phyloP scores from a whole-genome alignment of 192 early-diverging fungal genomes.

The Helicostylum pulchrum region DNA sequence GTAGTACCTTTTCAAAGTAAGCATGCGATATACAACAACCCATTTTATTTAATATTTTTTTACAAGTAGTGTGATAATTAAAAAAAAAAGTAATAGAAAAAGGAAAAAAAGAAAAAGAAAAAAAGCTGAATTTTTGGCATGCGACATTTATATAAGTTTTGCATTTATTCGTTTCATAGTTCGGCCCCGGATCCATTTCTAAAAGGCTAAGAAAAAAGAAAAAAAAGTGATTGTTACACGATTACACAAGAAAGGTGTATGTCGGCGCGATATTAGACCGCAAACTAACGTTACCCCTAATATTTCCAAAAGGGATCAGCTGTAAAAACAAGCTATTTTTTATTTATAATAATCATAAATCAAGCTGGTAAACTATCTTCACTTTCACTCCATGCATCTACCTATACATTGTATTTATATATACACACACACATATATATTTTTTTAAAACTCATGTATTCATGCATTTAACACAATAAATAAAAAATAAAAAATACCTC shows the following conservation, averaged over 20 bases:
- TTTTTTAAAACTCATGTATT: too few species aligned
- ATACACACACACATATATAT: too few species aligned
- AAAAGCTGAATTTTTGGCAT: neutral
- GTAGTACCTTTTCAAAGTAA: slow-evolving; percentile 11
- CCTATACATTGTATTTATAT: slow-evolving; percentile 1
- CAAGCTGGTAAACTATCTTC: slow-evolving; percentile 21
- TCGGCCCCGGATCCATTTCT: slow-evolving; percentile 10
- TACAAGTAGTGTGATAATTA: slow-evolving; percentile 3
- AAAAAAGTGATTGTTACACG: neutral
- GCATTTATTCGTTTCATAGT: slow-evolving; percentile 2
- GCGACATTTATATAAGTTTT: neutral
- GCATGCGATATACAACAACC: slow-evolving; percentile 26
- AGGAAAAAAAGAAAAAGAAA: slow-evolving; percentile 4
- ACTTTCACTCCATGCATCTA: slow-evolving; percentile 49
- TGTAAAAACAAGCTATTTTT: neutral
- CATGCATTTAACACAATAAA: neutral
- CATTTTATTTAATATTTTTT: slow-evolving; percentile 13
- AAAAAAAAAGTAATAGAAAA: neutral
- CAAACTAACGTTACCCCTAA: too few species aligned
- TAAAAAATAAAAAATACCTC: neutral
- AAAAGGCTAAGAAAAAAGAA: neutral
- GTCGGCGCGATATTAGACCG: too few species aligned
- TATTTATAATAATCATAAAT: neutral
- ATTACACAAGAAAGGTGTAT: too few species aligned
- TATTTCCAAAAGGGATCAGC: too few species aligned